Percentiles rank a stretch among this genome's conserved stretches.
Conservation (phyloP, 768 basidiomycete genomes). For the Sporobolomyces pararoseus region DNA sequence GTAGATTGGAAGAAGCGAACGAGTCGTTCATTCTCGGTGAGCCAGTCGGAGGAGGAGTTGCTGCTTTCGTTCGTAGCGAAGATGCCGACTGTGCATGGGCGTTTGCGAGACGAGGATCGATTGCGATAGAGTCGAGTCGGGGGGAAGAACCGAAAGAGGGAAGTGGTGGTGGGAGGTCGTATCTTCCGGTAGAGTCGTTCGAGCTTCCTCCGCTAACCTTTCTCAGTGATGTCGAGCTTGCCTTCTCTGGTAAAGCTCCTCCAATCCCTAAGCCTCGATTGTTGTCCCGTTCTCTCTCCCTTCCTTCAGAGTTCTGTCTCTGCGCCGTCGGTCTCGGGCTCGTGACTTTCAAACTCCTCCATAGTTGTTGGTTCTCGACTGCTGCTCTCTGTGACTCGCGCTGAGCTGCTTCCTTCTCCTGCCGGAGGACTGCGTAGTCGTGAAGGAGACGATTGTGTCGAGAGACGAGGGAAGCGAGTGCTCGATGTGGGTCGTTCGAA, state of each 20-base stretch:
- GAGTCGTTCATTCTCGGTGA: conserved; percentile 12
- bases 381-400: conserved; percentile 16
- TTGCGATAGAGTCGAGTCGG: conserved; percentile 5
- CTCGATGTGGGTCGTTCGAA: conserved; percentile 20
- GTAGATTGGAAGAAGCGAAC: background rate
- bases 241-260: background rate
- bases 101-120: background rate
- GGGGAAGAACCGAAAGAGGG: conserved; percentile 1
- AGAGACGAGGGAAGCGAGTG: conserved; percentile 30
- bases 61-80: conserved; percentile 14
- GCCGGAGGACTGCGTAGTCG: conserved; percentile 2
- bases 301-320: conserved; percentile 7
- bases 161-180: conserved; percentile 3
- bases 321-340: conserved; percentile 23
- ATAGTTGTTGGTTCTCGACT: conserved; percentile 36
- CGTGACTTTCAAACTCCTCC: conserved; percentile 33
- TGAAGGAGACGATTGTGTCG: conserved; percentile 31
- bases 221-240: background rate
- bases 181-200: background rate
- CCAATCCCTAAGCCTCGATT: conserved; percentile 20
- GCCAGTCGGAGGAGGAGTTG: conserved; percentile 23
- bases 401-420: conserved; percentile 10
- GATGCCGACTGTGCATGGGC: background rate
- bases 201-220: conserved; percentile 3
- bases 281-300: background rate